phyloP scores from a whole-genome alignment of 2,329 filamentous ascomycete genomes.

The Fusarium nurragi region DNA sequence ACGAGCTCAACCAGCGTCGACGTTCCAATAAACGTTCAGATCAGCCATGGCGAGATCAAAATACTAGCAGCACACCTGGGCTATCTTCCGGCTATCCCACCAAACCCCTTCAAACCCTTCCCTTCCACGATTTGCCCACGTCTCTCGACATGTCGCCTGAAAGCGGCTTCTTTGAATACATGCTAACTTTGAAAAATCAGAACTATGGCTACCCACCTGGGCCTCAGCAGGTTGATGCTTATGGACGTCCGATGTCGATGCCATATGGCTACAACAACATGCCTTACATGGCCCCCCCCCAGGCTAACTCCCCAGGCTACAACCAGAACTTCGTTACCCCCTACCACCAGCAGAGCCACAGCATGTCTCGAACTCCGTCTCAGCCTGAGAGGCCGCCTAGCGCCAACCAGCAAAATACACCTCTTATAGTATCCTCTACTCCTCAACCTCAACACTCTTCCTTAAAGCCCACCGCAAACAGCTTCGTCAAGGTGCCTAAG shows the following conservation, averaged over 20 bases:
- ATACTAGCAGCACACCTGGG: slow-evolving; percentile 34
- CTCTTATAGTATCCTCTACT: slow-evolving; percentile 69
- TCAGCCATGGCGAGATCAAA: slow-evolving; percentile 45
- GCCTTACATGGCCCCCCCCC: slow-evolving; percentile 59
- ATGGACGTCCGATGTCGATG: slow-evolving; percentile 51
- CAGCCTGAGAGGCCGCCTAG: slow-evolving; percentile 77
- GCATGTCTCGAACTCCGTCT: slow-evolving; percentile 85
- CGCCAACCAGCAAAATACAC: slow-evolving; percentile 68
- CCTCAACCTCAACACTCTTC: slow-evolving; percentile 71
- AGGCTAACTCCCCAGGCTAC: slow-evolving; percentile 61
- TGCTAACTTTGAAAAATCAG: slow-evolving; percentile 78
- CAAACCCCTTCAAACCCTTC: slow-evolving; percentile 15
- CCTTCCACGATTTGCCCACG: slow-evolving; percentile 31
- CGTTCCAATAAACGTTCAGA: slow-evolving; percentile 59
- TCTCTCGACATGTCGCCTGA: slow-evolving; percentile 72
- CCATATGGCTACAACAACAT: slow-evolving; percentile 58
- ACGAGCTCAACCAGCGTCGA: slow-evolving; percentile 52
- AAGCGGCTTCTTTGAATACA: slow-evolving; percentile 75
- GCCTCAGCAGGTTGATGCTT: slow-evolving; percentile 50
- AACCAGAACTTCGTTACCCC: slow-evolving; percentile 57
- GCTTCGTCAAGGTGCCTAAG: slow-evolving; percentile 60
- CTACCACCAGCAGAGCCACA: slow-evolving; percentile 65
- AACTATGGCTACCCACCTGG: slow-evolving; percentile 64
- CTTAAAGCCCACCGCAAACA: slow-evolving; percentile 56
- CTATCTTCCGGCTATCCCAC: slow-evolving; percentile 33